Evolutionary conservation across 202 grass and related monocot genomes (phyloP), one percentile per base, ranked within the genome.

Genomic region (Hordeum pubiflorum): DNA sequence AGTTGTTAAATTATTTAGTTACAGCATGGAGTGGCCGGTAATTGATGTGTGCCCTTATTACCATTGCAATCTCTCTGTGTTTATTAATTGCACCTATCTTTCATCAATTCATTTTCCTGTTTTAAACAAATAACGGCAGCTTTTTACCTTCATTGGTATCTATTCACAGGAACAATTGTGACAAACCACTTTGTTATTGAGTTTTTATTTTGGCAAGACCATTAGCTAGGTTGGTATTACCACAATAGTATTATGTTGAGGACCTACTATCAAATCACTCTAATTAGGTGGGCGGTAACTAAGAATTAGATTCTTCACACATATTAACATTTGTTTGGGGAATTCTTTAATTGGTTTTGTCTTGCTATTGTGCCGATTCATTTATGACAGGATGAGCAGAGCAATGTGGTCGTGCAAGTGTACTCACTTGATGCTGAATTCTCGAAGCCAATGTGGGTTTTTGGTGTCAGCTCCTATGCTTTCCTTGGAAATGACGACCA

Each of bases 381-480:
- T n/a, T 17, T 54, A 43, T 57, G 69, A 50, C 33, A 66, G 94
- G 79, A 91, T 86, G 94, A 94, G 84, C 50, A 86, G 21, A 94
- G 48, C 63, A 94, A 86, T 80, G 58, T 84, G 63, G 83, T 82
- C 15, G 83, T 85, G 69, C 66, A 82, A 76, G 22, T 94, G 41
- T 91, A 94, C 92, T 76, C 86, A 36, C 72, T 97, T n/a, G 77
- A 92, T 89, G 94, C 91, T 87, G 94, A 97, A 84, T 97, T 97
- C 83, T 89, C 94, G 55, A 89, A 87, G 64, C 89, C 94, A 29
- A 89, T 94, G 52, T 97, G 94, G 94, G 83, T 84, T 78, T 97
- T 92, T 79, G 94, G 94, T 80, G 91, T 89, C 52, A 94, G 78
- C 75, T 97, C 94, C 40, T 94, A 94, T 87, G 91, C 86, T 91